Conservation (phyloP, 2,329 filamentous ascomycete species). For the Hymenoscyphus scutula region DNA sequence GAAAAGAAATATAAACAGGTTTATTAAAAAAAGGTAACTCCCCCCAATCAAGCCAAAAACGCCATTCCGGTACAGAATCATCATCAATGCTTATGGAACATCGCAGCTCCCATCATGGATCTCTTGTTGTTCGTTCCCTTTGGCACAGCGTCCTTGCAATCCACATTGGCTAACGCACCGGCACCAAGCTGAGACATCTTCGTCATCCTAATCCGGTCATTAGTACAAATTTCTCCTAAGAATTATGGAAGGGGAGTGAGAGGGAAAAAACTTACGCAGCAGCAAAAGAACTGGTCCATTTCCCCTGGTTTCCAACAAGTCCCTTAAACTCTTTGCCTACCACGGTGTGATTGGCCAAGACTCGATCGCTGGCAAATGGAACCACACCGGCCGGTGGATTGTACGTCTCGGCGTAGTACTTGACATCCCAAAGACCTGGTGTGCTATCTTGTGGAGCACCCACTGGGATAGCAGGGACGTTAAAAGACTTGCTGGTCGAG, state of each 20-base stretch:
- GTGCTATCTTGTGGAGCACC: slow-evolving; percentile 37
- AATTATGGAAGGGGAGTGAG: neutral
- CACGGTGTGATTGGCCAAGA: slow-evolving; percentile 85
- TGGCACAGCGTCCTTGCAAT: slow-evolving; percentile 21
- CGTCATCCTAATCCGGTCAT: slow-evolving; percentile 7
- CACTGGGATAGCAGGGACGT: slow-evolving; percentile 28
- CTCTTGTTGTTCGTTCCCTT: slow-evolving; percentile 5
- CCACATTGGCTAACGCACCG: slow-evolving; percentile 12
- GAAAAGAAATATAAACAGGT: no score
- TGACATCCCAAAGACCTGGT: slow-evolving; percentile 39
- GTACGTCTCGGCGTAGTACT: slow-evolving; percentile 38
- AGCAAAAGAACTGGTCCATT: slow-evolving; percentile 38
- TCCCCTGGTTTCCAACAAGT: slow-evolving; percentile 37
- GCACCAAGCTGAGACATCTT: slow-evolving; percentile 22
- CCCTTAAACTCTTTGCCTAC: slow-evolving; percentile 42
- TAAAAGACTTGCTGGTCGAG: slow-evolving; percentile 35
- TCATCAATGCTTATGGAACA: neutral
- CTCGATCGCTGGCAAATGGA: slow-evolving; percentile 88
- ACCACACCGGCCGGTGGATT: slow-evolving; percentile 42
- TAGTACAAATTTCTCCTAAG: no score
- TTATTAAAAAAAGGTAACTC: no score
- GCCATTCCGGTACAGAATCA: neutral
- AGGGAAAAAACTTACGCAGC: slow-evolving; percentile 22
- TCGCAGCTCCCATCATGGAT: slow-evolving; percentile 3
- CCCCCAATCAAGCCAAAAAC: no score